phyloP scores from a whole-genome alignment of 176 grass and related monocot genomes.

The Raddia guianensis region DNA sequence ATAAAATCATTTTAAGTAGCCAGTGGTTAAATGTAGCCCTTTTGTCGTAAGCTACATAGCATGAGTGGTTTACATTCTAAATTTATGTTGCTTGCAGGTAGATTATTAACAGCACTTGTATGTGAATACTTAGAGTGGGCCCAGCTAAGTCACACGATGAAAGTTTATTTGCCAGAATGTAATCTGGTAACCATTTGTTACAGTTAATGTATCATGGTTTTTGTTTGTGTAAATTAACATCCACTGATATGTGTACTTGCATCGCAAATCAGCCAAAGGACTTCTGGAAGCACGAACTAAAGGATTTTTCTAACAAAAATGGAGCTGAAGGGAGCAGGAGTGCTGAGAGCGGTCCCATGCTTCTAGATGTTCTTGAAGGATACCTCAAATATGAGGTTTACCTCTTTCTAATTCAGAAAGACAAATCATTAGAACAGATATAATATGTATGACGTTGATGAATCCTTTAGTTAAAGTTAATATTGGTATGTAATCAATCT shows the following conservation, averaged over 20 bases:
- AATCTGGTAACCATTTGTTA: conserved; percentile 74
- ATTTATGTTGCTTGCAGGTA: conserved; percentile 62
- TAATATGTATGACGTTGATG: neutral
- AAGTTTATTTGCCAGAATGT: conserved; percentile 95
- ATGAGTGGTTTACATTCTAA: conserved; percentile 25
- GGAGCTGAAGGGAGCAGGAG: conserved; percentile 62
- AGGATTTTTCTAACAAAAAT: conserved; percentile 76
- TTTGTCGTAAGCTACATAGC: conserved; percentile 14
- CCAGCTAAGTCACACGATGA: conserved; percentile 81
- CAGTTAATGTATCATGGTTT: conserved; percentile 17
- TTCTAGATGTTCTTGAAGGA: conserved; percentile 93
- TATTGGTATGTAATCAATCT: neutral
- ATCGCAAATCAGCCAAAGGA: conserved; percentile 69
- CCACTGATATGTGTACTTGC: conserved; percentile 1
- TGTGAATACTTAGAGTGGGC: conserved; percentile 96
- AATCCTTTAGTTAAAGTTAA: neutral
- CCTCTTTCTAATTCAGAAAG: conserved; percentile 32
- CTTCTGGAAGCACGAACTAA: conserved; percentile 90
- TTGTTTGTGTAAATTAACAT: conserved; percentile 13
- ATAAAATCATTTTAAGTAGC: neutral
- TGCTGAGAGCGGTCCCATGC: conserved; percentile 81
- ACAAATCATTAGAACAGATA: conserved; percentile 17
- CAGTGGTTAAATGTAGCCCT: neutral
- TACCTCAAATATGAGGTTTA: conserved; percentile 97
- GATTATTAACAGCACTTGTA: conserved; percentile 82